Percentiles rank a stretch among this genome's conserved stretches.
Evolutionary conservation across 2,329 filamentous ascomycete genomes (phyloP).

Genomic region (Teratosphaeria zuluensis): DNA sequence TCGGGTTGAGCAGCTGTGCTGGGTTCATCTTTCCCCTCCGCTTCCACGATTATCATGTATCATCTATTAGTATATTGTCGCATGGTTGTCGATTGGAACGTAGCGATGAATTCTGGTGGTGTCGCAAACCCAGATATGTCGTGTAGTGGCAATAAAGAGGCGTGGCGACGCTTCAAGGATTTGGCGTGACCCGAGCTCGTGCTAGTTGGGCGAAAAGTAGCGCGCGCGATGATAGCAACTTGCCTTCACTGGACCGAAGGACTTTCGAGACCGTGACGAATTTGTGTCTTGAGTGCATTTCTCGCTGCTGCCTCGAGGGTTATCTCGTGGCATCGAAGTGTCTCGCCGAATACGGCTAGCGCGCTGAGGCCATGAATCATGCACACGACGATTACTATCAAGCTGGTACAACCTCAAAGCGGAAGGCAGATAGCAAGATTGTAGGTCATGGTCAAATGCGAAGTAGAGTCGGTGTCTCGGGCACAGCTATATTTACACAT

Average conservation of each 20-base stretch:
- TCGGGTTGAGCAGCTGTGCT: slow-evolving; percentile 27
- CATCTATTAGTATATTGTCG: background rate
- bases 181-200: background rate
- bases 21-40: slow-evolving; percentile 1
- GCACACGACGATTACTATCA: background rate
- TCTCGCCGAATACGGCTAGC: background rate
- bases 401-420: background rate
- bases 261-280: background rate
- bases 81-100: background rate
- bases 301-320: background rate
- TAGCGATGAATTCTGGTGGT: background rate
- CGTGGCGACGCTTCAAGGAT: background rate
- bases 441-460: too few species aligned
- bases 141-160: background rate
- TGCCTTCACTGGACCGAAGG: background rate
- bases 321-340: background rate
- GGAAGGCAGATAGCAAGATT: background rate
- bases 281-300: background rate
- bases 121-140: background rate
- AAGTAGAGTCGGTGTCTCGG: background rate
- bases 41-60: background rate
- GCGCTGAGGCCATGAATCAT: background rate
- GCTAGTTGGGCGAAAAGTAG: background rate
- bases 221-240: background rate
- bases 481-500: background rate